phyloP scores from a whole-genome alignment of 805 yeast genomes.

The Saccharomycopsis fermentans region DNA sequence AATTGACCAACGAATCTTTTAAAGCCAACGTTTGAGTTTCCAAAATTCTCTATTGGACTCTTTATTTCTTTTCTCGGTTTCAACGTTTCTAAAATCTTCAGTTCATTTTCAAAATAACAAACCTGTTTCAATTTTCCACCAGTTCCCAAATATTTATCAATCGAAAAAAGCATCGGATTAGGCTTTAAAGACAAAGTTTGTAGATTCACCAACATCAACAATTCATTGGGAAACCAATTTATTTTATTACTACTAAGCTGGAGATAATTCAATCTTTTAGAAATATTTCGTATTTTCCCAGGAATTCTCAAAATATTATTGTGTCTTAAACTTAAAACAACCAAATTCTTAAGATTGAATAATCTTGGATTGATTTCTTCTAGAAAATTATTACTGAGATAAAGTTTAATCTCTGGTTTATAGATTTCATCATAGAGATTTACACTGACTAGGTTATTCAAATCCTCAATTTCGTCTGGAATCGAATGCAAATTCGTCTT shows the following conservation, averaged over 20 bases:
- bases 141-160: conserved; percentile 3
- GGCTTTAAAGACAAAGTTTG: conserved; percentile 15
- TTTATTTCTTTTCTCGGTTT: neutral
- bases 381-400: conserved; percentile 13
- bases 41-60: neutral
- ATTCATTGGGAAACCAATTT: conserved; percentile 10
- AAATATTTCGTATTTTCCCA: conserved; percentile 12
- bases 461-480: conserved; percentile 18
- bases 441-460: conserved; percentile 15
- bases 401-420: conserved; percentile 11
- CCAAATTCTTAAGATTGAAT: conserved; percentile 12
- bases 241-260: conserved; percentile 15
- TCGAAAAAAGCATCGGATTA: conserved; percentile 10
- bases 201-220: conserved; percentile 7
- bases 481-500: conserved; percentile 4
- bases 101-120: neutral
- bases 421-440: conserved; percentile 5
- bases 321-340: conserved; percentile 14
- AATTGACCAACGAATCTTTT: conserved; percentile 10
- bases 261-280: conserved; percentile 9
- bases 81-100: neutral
- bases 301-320: conserved; percentile 13
- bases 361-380: conserved; percentile 14
- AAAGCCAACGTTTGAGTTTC: neutral
- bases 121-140: neutral